These are phyloP conservation scores for Lentinus tigrinus DNA, from an alignment of 768 basidiomycete species.

Conservation along the genomic window DNA sequence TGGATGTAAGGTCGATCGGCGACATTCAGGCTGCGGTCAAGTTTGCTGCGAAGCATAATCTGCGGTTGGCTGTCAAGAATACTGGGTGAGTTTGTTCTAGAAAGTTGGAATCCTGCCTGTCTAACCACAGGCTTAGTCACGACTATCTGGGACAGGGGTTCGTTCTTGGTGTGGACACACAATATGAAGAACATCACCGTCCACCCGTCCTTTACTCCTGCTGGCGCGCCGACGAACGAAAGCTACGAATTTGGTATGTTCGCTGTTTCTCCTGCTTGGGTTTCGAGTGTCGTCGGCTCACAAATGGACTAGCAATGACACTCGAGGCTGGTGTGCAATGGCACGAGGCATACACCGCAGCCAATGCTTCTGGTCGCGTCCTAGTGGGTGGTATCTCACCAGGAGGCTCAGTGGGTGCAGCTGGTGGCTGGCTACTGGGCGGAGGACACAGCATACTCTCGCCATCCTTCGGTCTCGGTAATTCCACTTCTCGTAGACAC, in stretches of 20 bases:
- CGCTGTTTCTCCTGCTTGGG: conserved; percentile 4
- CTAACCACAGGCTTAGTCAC: neutral
- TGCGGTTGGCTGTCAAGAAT: conserved; percentile 29
- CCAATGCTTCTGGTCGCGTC: neutral
- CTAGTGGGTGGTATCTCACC: neutral
- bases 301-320: conserved; percentile 28
- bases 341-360: conserved; percentile 3
- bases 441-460: conserved; percentile 32
- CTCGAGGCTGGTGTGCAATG: conserved; percentile 30
- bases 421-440: conserved; percentile 43
- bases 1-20: conserved; percentile 27
- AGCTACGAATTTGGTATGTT: conserved; percentile 9
- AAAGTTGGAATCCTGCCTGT: too few species aligned
- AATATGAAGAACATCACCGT: conserved; percentile 38
- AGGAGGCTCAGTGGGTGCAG: conserved; percentile 42
- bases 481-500: conserved; percentile 10
- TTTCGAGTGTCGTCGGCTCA: too few species aligned
- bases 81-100: conserved; percentile 11
- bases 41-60: conserved; percentile 24
- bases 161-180: conserved; percentile 40
- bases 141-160: conserved; percentile 22
- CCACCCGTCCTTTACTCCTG: conserved; percentile 30
- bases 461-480: conserved; percentile 30
- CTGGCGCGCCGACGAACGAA: conserved; percentile 10
- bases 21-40: conserved; percentile 24